These are phyloP conservation scores for Tremella mesenterica DNA, from an alignment of 768 basidiomycete species.

Conservation along the genomic window DNA sequence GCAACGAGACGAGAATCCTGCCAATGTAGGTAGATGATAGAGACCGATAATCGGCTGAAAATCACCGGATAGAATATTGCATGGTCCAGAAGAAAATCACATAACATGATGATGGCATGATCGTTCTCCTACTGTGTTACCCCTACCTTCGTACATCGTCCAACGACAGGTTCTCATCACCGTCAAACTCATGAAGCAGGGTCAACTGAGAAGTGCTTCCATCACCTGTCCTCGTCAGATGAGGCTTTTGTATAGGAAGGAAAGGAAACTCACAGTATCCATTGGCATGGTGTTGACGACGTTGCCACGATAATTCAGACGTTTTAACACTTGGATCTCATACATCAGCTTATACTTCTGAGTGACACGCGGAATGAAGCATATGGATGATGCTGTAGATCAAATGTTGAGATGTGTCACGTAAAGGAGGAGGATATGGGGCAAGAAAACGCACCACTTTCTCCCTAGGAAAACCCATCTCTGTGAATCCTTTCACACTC, in stretches of 20 bases:
- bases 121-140: no score
- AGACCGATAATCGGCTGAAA: neutral
- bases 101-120: no score
- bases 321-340: constrained; percentile 32
- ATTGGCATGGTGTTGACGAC: constrained; percentile 28
- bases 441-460: constrained; percentile 74
- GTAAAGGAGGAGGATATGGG: no score
- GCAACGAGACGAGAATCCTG: constrained; percentile 15
- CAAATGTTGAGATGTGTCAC: no score
- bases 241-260: neutral
- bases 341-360: neutral
- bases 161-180: no score
- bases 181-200: no score
- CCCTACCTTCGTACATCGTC: no score
- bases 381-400: no score
- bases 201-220: constrained; percentile 61
- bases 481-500: constrained; percentile 76
- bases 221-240: constrained; percentile 40
- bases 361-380: no score
- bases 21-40: constrained; percentile 11
- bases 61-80: no score
- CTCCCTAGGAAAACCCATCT: constrained; percentile 67
- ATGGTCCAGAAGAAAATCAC: no score
- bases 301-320: constrained; percentile 37
- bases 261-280: constrained; percentile 12